phyloP scores from a whole-genome alignment of 139 green algal genomes.

The Micractinium conductrix region DNA sequence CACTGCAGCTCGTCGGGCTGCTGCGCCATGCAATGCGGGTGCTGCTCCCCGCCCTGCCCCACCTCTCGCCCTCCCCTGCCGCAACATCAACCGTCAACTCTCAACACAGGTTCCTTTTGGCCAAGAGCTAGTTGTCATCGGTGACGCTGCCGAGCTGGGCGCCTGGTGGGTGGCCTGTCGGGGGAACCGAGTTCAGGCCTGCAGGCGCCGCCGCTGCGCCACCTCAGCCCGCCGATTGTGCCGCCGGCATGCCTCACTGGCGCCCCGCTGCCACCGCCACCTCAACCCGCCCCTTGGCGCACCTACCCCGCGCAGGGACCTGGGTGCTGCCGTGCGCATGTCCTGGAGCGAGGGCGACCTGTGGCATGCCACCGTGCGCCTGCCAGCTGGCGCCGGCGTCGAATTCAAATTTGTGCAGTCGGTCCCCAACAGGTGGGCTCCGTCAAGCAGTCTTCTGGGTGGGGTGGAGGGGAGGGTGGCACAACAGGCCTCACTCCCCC shows the following conservation, averaged over 20 bases:
- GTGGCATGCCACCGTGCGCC: background rate
- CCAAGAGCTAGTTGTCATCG: conserved; percentile 1
- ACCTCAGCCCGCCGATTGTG: too few relatives aligned
- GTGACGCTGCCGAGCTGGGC: background rate
- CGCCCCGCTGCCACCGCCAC: too few relatives aligned
- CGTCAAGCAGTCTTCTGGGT: too few relatives aligned
- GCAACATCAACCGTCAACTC: background rate
- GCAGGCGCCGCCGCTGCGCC: too few relatives aligned
- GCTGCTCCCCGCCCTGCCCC: background rate
- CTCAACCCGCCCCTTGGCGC: too few relatives aligned
- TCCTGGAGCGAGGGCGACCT: conserved; percentile 3
- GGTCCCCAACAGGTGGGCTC: background rate
- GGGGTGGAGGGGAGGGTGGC: too few relatives aligned
- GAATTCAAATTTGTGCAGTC: conserved; percentile 16
- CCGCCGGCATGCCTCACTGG: too few relatives aligned
- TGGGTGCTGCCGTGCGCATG: background rate
- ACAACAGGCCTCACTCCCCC: too few relatives aligned
- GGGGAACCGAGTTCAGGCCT: too few relatives aligned
- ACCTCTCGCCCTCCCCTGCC: background rate
- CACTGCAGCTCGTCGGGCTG: too few relatives aligned
- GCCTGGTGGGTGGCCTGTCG: too few relatives aligned
- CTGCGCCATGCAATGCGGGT: background rate
- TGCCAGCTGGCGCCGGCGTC: background rate
- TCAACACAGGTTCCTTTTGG: conserved; percentile 4
- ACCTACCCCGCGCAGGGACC: too few relatives aligned